Evolutionary conservation across 2,329 filamentous ascomycete species (phyloP), one percentile per base, ranked within the genome.

Genomic region (Nothophaeocryptopus gaeumannii): DNA sequence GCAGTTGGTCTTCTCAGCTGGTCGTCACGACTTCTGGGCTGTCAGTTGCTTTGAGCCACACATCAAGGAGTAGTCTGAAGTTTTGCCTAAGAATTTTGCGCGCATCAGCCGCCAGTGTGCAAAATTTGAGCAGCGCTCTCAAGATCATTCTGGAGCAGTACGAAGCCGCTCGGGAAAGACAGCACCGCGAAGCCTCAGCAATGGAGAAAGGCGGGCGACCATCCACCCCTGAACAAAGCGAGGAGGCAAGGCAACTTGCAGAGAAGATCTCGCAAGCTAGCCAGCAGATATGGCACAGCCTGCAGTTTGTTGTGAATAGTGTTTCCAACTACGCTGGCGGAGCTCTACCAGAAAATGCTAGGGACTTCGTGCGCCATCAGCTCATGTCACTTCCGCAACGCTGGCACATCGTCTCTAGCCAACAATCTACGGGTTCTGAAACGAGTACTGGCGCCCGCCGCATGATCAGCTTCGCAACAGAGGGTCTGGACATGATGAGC

Each of bases 301-400:
- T 97, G 10, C 88, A 91, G 58, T 83, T 85, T 46, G 88, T 91
- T 29, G 88, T 95, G 34, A 83, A 88, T 55, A 85, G 87, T 5
- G 89, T 99, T 0, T 95, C 88, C 48, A 89, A 85, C 59, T 95
- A 96, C 61, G 88, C 91, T 0, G 91, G 91, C n/a, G 89, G 89
- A 34, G 89, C 91, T 0, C 75, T 99, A 2, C 92, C 93, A 0
- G 88, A 93, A 47, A 96, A 96, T 58, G 92, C 92, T 0, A 79
- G 86, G 31, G 79, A 85, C 16, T 80, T 97, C 12, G 92, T 99
- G 10, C 84, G 88, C 53, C 80, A 84, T 10, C 90, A 96, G 66
- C 78, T 97, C 5, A 87, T 88, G 29, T 91, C 86, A 41, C 77
- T 97, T 1, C 92, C 92, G 0, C 84, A 88, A 64, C 81, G 90